Evolutionary conservation across 2,329 filamentous ascomycete genomes (phyloP), one percentile per base, ranked within the genome.

Genomic region (Claviceps capensis): DNA sequence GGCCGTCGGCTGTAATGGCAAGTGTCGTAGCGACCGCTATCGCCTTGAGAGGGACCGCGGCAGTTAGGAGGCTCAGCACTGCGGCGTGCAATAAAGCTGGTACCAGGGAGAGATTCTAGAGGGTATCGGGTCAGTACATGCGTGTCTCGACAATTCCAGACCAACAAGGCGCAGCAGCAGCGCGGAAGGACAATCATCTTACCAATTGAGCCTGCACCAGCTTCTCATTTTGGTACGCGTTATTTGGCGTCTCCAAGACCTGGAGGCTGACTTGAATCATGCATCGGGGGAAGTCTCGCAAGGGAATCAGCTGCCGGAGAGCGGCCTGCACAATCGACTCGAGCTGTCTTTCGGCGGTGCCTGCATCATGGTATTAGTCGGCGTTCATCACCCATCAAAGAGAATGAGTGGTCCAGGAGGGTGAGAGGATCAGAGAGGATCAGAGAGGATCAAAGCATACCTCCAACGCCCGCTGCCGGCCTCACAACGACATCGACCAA

Each of bases 401-500:
- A 34, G 7, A 9, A 22, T 9, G 17, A 42, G 22, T 11, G 23
- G 16, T 7, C 5, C 19, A 16, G 22, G 3, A 2, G 26, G 3
- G 6, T 14, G 19, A 30, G n/a, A 30, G 9, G n/a, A 30, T 5
- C 16, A n/a, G 17, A n/a, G 17, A 30, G 22, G 8, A 45, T 19
- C 3, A 23, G 37, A 13, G 38, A 19, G 17, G 3, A 34, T 30
- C 19, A 4, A 41, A 17, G 16, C 76, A 64, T 67, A 83, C 89
- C 85, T 72, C 86, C 88, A 46, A 93, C 83, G 16, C 90, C 90
- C 57, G 85, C 82, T 38, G 86, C 84, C 48, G 91, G 91, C 65
- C 93, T 82, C 57, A 98, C 80, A 64, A 91, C 82, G 53, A 98
- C 87, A 68, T 97, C 93, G 58, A 98, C 75, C 48, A 85, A 81